Base-by-base conservation (phyloP, 1,284 basidiomycete species). In the Naganishia liquefaciens region DNA sequence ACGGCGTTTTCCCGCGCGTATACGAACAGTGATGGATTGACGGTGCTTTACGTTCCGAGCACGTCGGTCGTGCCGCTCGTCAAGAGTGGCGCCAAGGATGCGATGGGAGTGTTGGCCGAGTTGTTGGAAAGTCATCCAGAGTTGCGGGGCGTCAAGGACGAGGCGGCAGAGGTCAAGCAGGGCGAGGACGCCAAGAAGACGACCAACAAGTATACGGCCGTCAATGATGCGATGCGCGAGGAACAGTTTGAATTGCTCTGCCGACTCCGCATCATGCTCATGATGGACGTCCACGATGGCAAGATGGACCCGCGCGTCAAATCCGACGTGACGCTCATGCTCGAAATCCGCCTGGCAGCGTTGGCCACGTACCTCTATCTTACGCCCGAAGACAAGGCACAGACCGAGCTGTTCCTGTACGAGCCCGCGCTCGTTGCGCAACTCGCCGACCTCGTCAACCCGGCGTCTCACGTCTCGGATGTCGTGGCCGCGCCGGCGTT, bases 241-340 rank as follows among this genome's bases (percentile, higher is more conserved):
- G 92, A 95, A 77, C 91, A 89, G 72, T 94, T 93, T 73, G 91
- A 93, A 73, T 81, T 97, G 5, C 83, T 96, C 69, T 93, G 91
- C 78, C 89, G 90, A 65, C 89, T 95, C 66, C 87, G 94, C 60
- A 82, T 90, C 50, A 88, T 91, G 3, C 80, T 93, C 54, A 81
- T 84, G 15, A 81, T 83, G 43, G 83, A 83, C 9, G 82, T 85
- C 64, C 82, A 84, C 55, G 80, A 78, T 23, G 85, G 86, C 23
- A 86, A 94, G 53, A 86, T 89, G 75, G 89, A 25, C 11, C 9
- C 50, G 4, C 42, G 17, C 21, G 51, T 57, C 21, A 60, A 61
- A 21, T 40, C 30, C 9, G 46, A 54, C 49, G 51, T 65, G 23
- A 39, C 52, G 5, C n/a, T 93, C 76, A 83, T 98, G 50, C 84